phyloP scores from a whole-genome alignment of 176 grass and related monocot genomes.

The Pontederia paniculata region DNA sequence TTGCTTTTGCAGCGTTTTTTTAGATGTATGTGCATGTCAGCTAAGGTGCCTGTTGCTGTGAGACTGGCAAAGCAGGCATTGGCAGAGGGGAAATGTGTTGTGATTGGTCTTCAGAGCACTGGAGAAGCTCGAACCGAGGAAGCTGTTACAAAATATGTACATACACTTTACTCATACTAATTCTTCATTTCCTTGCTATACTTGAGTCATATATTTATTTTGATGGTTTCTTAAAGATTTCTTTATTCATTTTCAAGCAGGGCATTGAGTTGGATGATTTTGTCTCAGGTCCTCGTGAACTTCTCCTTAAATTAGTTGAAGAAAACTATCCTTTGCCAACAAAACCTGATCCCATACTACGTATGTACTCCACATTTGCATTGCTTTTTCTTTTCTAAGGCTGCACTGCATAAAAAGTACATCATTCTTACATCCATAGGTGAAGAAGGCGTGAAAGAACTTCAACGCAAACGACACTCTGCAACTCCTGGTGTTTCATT shows the following conservation, averaged over 20 bases:
- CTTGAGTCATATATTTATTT: not conserved
- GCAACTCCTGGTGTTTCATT: constrained; percentile 62
- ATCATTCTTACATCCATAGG: constrained; percentile 18
- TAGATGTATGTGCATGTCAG: constrained; percentile 97
- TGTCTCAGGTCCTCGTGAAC: constrained; percentile 91
- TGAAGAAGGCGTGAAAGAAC: constrained; percentile 62
- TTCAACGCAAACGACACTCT: constrained; percentile 74
- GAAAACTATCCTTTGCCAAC: constrained; percentile 86
- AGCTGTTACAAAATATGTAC: constrained; percentile 92
- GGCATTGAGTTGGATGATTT: constrained; percentile 98
- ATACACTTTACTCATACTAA: constrained; percentile 9
- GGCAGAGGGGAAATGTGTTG: constrained; percentile 75
- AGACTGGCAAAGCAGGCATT: constrained; percentile 73
- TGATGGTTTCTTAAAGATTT: not conserved
- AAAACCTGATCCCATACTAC: constrained; percentile 43
- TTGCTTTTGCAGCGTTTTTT: constrained; percentile 82
- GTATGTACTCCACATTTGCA: not conserved
- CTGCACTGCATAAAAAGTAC: constrained; percentile 10
- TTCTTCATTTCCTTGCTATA: not conserved
- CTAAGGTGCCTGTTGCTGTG: constrained; percentile 80
- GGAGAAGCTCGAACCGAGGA: constrained; percentile 98
- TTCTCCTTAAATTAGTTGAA: constrained; percentile 91
- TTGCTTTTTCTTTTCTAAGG: not conserved
- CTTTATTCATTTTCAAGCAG: constrained; percentile 30
- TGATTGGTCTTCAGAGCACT: constrained; percentile 98